Percentiles rank a stretch among this genome's conserved stretches.
Conservation (phyloP, 139 green algal species). For the Tetradesmus obliquus region DNA sequence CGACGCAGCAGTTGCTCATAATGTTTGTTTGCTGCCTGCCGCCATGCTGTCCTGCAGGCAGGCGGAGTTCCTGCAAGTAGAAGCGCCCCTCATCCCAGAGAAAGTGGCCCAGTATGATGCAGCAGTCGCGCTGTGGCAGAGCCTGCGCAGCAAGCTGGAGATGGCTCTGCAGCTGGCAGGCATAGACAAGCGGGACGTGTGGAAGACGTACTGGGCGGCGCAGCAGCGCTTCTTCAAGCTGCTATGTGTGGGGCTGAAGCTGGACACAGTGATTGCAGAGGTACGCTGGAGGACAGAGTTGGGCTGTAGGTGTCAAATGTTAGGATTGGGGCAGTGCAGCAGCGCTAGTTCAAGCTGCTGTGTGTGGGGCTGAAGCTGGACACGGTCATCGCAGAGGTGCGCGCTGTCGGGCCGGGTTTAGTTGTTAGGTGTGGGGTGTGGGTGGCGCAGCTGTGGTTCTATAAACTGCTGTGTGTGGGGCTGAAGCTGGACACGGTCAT, state of each 20-base stretch:
- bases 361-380: slow-evolving; percentile 87
- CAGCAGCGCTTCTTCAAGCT: slow-evolving; percentile 97
- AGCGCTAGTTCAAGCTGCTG: slow-evolving; percentile 96
- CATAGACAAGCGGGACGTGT: slow-evolving; percentile 59
- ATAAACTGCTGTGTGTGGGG: slow-evolving; percentile 90
- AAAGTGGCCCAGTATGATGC: slow-evolving; percentile 79
- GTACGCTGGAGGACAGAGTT: background rate
- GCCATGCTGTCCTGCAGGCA: slow-evolving; percentile 51
- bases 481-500: slow-evolving; percentile 85
- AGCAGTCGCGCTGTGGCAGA: slow-evolving; percentile 71
- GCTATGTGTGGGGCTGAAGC: slow-evolving; percentile 88
- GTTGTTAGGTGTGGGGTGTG: slow-evolving; percentile 50
- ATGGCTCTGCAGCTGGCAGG: slow-evolving; percentile 55
- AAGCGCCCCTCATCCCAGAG: slow-evolving; percentile 62
- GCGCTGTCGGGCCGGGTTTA: background rate
- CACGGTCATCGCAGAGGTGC: slow-evolving; percentile 69
- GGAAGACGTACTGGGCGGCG: slow-evolving; percentile 78
- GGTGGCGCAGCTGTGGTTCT: slow-evolving; percentile 90
- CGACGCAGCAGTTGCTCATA: slow-evolving; percentile 51
- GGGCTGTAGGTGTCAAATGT: background rate
- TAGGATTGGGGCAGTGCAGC: slow-evolving; percentile 13
- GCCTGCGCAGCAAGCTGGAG: slow-evolving; percentile 58
- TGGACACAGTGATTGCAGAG: slow-evolving; percentile 76
- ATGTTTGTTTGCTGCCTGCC: background rate
- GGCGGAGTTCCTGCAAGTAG: slow-evolving; percentile 85